Conservation (phyloP, 768 basidiomycete genomes). For the Jaapia argillacea region DNA sequence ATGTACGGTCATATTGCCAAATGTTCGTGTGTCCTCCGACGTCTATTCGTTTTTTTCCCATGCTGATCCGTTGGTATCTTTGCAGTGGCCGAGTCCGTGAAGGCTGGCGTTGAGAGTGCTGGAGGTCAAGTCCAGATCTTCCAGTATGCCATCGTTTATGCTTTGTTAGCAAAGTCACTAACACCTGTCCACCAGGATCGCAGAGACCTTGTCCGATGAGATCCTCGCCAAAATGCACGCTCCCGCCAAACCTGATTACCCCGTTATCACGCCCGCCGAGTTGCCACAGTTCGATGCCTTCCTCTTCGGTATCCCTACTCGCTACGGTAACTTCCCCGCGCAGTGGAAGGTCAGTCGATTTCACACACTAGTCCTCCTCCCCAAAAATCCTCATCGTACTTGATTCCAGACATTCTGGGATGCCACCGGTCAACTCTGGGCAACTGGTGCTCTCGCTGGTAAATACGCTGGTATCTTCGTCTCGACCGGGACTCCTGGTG, state of each 20-base stretch:
- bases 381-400: not conserved
- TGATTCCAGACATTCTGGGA: conserved; percentile 60
- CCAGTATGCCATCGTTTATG: conserved; percentile 24
- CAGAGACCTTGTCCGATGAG: conserved; percentile 70
- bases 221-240: conserved; percentile 62
- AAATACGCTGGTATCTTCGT: conserved; percentile 73
- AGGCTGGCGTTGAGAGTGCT: conserved; percentile 29
- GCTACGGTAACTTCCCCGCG: conserved; percentile 72
- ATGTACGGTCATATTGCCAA: conserved; percentile 67
- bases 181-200: conserved; percentile 33
- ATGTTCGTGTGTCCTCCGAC: conserved; percentile 28
- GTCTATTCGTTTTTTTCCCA: not conserved
- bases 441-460: conserved; percentile 46
- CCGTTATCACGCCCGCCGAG: conserved; percentile 45
- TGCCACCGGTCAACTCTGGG: conserved; percentile 60
- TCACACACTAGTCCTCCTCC: not conserved
- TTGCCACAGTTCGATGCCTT: conserved; percentile 59
- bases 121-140: conserved; percentile 35
- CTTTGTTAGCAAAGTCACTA: conserved; percentile 1
- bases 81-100: conserved; percentile 51
- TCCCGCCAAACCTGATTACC: conserved; percentile 62
- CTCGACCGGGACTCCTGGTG: conserved; percentile 62
- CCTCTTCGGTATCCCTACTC: conserved; percentile 70
- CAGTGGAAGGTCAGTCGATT: conserved; percentile 57
- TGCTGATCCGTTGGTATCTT: conserved; percentile 5